Base-by-base conservation (phyloP, 495 filamentous ascomycete genomes). In the Usnea hakonensis region DNA sequence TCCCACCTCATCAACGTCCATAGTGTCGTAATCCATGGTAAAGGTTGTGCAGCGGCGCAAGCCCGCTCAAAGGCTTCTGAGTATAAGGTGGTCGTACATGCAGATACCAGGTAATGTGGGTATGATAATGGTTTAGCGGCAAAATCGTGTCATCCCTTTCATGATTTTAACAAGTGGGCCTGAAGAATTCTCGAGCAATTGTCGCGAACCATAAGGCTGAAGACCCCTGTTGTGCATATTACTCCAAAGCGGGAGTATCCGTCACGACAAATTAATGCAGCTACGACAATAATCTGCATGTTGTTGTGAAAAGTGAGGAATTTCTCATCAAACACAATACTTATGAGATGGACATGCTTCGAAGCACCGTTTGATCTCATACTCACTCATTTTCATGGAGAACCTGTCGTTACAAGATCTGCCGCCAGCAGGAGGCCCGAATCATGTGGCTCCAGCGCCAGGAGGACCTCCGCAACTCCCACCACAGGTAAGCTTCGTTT, bases 381-480 rank as follows among this genome's bases (percentile, higher is more conserved):
- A 21, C 14, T 30, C 21, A 60, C n/a, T 6, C 5, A 3, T 43
- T 33, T 36, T 17, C 32, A 70, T 70, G 68, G 68, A 70, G 64
- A 68, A 65, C 30, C 60, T 68, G 30, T 65, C 68, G 7, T 52
- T 68, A 37, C 65, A 62, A 17, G 68, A 69, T 38, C 43, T 63
- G 21, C 40, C 59, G 19, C 60, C 61, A 19, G 60, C 30, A 58
- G 68, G 61, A 58, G 66, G 61, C 32, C 56, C 61, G 13, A 67
- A 69, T 32, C 54, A 69, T 69, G 67, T 57, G 33, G 61, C 63
- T 38, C 62, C 64, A 38, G 57, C 67, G 19, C 55, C 48, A 44
- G 63, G 63, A 38, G 77, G 77, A 17, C 78, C 77, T 23, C 78
- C 79, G 33, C 80, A 82, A 69, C 72, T 82, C 62, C 79, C 78